A percentile compares a stretch with the other conserved stretches of the same genome.
Evolutionary conservation across 2,329 filamentous ascomycete species (phyloP).

Genomic region (Paracoccidioides lutzii): DNA sequence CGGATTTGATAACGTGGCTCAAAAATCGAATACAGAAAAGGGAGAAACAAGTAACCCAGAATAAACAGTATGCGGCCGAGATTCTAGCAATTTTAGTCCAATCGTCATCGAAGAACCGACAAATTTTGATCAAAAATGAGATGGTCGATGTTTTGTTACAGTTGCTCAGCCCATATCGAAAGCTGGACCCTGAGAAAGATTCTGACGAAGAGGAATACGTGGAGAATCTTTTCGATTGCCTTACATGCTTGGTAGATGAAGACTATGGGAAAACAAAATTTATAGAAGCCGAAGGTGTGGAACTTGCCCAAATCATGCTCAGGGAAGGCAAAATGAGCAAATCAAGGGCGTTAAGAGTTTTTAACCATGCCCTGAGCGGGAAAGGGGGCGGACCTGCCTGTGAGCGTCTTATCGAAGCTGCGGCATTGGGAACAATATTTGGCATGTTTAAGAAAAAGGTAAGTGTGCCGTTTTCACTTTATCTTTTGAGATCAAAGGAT

Average conservation of each 20-base stretch:
- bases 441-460: slow-evolving; percentile 74
- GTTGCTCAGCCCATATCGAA: slow-evolving; percentile 70
- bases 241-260: slow-evolving; percentile 71
- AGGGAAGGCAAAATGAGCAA: slow-evolving; percentile 78
- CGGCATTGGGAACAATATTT: slow-evolving; percentile 74
- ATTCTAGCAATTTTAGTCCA: slow-evolving; percentile 81
- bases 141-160: slow-evolving; percentile 71
- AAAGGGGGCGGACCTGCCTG: slow-evolving; percentile 51
- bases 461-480: background rate
- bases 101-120: slow-evolving; percentile 53
- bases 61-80: slow-evolving; percentile 91
- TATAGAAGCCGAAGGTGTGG: slow-evolving; percentile 78
- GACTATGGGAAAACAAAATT: slow-evolving; percentile 65
- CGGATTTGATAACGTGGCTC: slow-evolving; percentile 61
- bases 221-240: slow-evolving; percentile 79
- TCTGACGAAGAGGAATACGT: slow-evolving; percentile 89
- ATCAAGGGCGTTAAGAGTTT: slow-evolving; percentile 59
- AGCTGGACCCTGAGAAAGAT: slow-evolving; percentile 71
- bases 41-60: slow-evolving; percentile 63
- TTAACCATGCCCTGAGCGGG: slow-evolving; percentile 68
- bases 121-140: slow-evolving; percentile 50
- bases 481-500: background rate
- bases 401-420: slow-evolving; percentile 63
- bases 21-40: slow-evolving; percentile 56
- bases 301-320: slow-evolving; percentile 84